These are phyloP conservation scores for Teratosphaeria zuluensis DNA, from an alignment of 2,329 filamentous ascomycete species.

Conservation along the genomic window DNA sequence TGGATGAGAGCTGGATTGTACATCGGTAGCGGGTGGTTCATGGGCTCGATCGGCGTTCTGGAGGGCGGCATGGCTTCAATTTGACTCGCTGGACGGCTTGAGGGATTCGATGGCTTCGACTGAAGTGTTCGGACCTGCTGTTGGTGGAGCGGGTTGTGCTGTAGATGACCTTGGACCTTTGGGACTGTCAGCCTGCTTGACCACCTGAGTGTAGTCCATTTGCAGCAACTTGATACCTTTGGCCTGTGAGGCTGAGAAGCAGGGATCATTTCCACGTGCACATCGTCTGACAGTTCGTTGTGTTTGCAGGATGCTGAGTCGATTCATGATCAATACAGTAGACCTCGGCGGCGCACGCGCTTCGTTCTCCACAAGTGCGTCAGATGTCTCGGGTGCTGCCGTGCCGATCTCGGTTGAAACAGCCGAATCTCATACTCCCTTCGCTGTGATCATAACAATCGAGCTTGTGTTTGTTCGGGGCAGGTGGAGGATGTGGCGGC, in stretches of 20 bases:
- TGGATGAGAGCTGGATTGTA: slow-evolving; percentile 55
- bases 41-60: slow-evolving; percentile 3
- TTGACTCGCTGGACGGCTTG: slow-evolving; percentile 29
- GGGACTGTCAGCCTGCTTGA: slow-evolving; percentile 1
- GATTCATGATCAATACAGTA: background rate
- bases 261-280: slow-evolving; percentile 25
- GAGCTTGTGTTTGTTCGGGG: background rate
- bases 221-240: slow-evolving; percentile 20
- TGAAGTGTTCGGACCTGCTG: slow-evolving; percentile 21
- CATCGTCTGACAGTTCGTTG: background rate
- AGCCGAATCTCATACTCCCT: background rate
- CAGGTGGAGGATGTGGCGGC: background rate
- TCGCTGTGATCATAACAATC: background rate
- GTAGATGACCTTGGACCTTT: background rate
- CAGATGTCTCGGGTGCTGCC: background rate
- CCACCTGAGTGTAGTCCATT: slow-evolving; percentile 1
- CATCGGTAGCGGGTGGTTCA: slow-evolving; percentile 3
- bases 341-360: background rate
- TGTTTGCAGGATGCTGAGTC: background rate
- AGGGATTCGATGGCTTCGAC: slow-evolving; percentile 15
- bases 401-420: background rate
- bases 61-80: slow-evolving; percentile 40
- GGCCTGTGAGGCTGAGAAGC: slow-evolving; percentile 31
- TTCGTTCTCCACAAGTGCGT: background rate
- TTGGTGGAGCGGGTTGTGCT: slow-evolving; percentile 11